Evolutionary conservation across 352 stramenopile species (phyloP).

Genomic region (Globisporangium cystogenes): DNA sequence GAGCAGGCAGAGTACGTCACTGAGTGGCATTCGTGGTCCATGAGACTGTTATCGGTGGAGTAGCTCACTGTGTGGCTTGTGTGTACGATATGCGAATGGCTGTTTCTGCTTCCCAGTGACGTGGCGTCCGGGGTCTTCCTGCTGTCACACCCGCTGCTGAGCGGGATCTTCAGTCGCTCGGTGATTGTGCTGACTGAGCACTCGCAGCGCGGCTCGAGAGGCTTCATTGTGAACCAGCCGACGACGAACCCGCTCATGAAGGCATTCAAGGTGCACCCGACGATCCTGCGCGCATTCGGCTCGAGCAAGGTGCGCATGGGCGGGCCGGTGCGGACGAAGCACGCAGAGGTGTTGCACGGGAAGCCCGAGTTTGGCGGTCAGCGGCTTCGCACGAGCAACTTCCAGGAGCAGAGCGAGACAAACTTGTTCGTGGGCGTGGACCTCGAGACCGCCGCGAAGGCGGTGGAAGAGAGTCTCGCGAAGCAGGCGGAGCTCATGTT

Average conservation of each 20-base stretch:
- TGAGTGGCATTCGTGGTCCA: no score
- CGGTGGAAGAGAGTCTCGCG: conserved; percentile 42
- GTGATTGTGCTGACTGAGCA: conserved; percentile 78
- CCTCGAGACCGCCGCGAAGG: conserved; percentile 50
- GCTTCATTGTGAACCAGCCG: conserved; percentile 73
- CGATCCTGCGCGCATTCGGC: conserved; percentile 54
- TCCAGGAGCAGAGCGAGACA: conserved; percentile 27
- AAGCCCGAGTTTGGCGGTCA: conserved; percentile 52
- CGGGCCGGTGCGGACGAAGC: conserved; percentile 54
- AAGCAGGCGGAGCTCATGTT: conserved; percentile 70
- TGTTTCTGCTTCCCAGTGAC: conserved; percentile 16
- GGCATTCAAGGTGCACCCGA: conserved; percentile 53
- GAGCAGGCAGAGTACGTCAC: conserved; percentile 34
- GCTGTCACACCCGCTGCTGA: conserved; percentile 65
- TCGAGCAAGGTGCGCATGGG: conserved; percentile 51
- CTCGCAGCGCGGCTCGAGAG: conserved; percentile 42
- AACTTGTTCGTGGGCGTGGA: conserved; percentile 67
- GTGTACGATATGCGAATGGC: neutral
- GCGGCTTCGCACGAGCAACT: conserved; percentile 40
- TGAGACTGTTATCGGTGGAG: no score
- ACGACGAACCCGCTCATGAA: conserved; percentile 46
- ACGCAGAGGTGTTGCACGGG: conserved; percentile 39
- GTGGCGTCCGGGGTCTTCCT: conserved; percentile 59
- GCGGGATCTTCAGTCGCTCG: conserved; percentile 62
- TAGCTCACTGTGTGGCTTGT: neutral